Evolutionary conservation across 305 asterid genomes (phyloP), one percentile per base, ranked within the genome.

Genomic region (Fraxinus sp.): DNA sequence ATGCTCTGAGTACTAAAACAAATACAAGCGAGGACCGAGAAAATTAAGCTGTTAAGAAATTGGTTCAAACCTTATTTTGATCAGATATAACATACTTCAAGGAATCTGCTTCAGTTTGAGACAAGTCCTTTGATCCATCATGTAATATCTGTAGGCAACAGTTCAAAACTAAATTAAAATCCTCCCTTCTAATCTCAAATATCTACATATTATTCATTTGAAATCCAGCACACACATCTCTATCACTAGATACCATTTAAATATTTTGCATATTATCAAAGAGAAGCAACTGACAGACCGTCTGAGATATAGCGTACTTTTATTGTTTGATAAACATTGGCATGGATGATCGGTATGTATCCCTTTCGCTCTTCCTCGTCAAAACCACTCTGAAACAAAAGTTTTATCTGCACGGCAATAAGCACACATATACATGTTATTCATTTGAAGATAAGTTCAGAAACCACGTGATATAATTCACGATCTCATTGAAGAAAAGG

Each of bases 251-350:
- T 86, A 55, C 59, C 76, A 82, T 41, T 80, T 80, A 82, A 86
- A 82, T 83, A 32, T 46, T 84, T 52, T 82, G 24, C 81, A 83
- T 49, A 74, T 82, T 85, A 68, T 81, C 76, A 82, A 85, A 88
- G 88, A 90, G 90, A 85, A 89, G 92, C 90, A 87, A 87, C 96
- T 87, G 87, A 92, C 95, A 91, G 94, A 93, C 92, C 92, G 93
- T 90, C 90, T 88, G 93, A 87, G 85, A 83, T 89, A 89, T 87
- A 87, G 89, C 99, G 64, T 96, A 96, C 99, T 95, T 96, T 93
- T 92, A 95, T 96, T 87, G 98, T 93, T 95, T 96, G 98, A 90
- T 92, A 96, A 78, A 96, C 92, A 88, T 96, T 96, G 95, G 99
- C 99, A 86, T 96, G 97, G 90, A 96, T 90, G 93, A 95, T 97